A percentile compares a stretch with the other conserved stretches of the same genome.
phyloP scores from a whole-genome alignment of 1,284 basidiomycete species.

The Sporisorium sorghi region DNA sequence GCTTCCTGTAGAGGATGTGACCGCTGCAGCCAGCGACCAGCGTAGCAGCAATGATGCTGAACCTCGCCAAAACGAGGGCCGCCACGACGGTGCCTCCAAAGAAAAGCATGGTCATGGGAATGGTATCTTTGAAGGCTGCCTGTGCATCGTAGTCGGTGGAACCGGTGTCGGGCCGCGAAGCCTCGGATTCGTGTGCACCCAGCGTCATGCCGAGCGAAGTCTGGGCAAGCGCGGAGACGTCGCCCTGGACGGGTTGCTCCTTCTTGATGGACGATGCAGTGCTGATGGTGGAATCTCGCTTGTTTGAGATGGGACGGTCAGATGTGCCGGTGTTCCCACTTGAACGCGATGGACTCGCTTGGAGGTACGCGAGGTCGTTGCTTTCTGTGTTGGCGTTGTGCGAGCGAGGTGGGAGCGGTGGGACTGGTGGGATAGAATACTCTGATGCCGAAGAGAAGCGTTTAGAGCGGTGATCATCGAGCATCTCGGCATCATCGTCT shows the following conservation, averaged over 20 bases:
- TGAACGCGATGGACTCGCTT: constrained; percentile 11
- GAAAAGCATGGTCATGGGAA: constrained; percentile 51
- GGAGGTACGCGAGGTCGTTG: constrained; percentile 10
- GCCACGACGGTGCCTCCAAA: constrained; percentile 49
- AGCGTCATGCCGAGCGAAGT: constrained; percentile 28
- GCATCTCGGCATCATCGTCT: constrained; percentile 12
- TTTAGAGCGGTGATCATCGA: constrained; percentile 20
- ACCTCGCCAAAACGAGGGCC: constrained; percentile 33
- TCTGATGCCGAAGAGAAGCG: constrained; percentile 36
- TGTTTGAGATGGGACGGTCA: background rate
- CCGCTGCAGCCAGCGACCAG: constrained; percentile 31
- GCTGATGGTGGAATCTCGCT: constrained; percentile 14
- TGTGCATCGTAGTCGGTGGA: constrained; percentile 10
- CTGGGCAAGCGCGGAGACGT: constrained; percentile 18
- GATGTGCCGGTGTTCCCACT: background rate
- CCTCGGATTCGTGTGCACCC: constrained; percentile 19
- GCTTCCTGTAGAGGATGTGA: constrained; percentile 49
- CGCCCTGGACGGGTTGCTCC: constrained; percentile 11
- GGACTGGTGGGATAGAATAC: constrained; percentile 36
- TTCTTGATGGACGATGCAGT: constrained; percentile 14
- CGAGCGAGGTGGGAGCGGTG: constrained; percentile 28
- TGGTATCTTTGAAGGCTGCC: constrained; percentile 42
- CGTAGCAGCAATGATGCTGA: constrained; percentile 35
- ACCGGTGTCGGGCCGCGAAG: background rate
- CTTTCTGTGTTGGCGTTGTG: background rate